phyloP scores from a whole-genome alignment of 345 rosid genomes.

The Lumnitzera littorea region DNA sequence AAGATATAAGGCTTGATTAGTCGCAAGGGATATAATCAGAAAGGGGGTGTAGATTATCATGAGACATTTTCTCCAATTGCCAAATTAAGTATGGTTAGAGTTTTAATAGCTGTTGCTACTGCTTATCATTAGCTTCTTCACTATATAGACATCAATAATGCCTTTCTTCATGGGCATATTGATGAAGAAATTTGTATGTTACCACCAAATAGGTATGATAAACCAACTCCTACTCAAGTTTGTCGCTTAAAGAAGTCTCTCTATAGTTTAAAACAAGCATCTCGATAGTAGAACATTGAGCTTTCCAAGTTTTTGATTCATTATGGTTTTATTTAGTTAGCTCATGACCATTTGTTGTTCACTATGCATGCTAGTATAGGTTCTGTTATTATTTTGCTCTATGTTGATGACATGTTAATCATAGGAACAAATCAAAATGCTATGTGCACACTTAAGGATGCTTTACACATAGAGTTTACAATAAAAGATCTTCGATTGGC shows the following conservation, averaged over 20 bases:
- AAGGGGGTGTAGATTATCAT: not conserved
- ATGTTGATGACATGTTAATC: too few relatives aligned
- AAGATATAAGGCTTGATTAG: not conserved
- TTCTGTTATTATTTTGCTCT: too few relatives aligned
- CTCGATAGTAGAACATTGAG: not conserved
- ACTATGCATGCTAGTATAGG: too few relatives aligned
- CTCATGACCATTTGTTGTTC: not conserved
- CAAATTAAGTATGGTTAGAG: not conserved
- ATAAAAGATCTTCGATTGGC: too few relatives aligned
- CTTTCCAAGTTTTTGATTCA: not conserved
- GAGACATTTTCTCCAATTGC: not conserved
- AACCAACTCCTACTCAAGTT: not conserved
- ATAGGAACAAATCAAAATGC: too few relatives aligned
- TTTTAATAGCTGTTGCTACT: not conserved
- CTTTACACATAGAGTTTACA: too few relatives aligned
- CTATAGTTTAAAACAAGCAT: not conserved
- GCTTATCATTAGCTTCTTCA: not conserved
- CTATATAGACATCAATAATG: not conserved
- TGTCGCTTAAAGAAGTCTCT: not conserved
- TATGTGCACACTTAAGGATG: too few relatives aligned
- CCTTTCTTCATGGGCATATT: not conserved
- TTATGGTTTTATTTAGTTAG: not conserved
- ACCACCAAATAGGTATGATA: not conserved
- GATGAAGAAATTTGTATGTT: not conserved
- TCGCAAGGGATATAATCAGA: not conserved